Base-by-base conservation (phyloP, 805 yeast species). In the Teunomyces lycoperdinae region DNA sequence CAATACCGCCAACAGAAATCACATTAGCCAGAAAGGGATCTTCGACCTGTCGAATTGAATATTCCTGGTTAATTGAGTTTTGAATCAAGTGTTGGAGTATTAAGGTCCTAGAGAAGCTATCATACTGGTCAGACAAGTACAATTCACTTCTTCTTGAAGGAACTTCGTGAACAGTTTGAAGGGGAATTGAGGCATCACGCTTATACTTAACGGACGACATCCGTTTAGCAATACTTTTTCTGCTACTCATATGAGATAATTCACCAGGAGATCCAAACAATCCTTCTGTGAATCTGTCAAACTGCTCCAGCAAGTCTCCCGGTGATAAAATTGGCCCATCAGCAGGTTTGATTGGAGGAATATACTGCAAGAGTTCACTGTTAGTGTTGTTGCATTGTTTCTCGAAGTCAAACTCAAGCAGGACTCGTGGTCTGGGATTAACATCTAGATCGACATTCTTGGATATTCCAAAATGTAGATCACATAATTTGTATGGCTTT, bases 21-120 rank as follows among this genome's bases (percentile, higher is more conserved):
- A 41, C 28, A 20, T 48, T 56, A 11, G 54, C 54, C 61, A 63
- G 66, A 43, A 50, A 66, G 4, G 71, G 69, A 47, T 68, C 73
- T 14, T 51, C 31, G 1, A 67, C 70, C 29, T 54, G 50, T 33
- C 53, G 54, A 27, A 67, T 61, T 2, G 53, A 47, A 9, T 52
- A 55, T 14, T 45, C 48, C 16, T 42, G 33, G 27, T 53, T 53
- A 6, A 55, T 32, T n/a, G 60, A 48, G 9, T 50, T 38, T 16
- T 58, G 53, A 28, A 58, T 51, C 45, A 64, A 30, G 20, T 55
- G 53, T 35, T 64, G 67, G 14, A 67, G 53, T 58, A 61, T 52
- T 14, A 66, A 39, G 2, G 71, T 66, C 24, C 60, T 53, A 10
- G 65, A 53, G 35, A 62, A 61, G 35, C 62, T 60, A 44, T 63